phyloP scores from a whole-genome alignment of 1,139 yeast genomes.

The Hansenula lynferdii region DNA sequence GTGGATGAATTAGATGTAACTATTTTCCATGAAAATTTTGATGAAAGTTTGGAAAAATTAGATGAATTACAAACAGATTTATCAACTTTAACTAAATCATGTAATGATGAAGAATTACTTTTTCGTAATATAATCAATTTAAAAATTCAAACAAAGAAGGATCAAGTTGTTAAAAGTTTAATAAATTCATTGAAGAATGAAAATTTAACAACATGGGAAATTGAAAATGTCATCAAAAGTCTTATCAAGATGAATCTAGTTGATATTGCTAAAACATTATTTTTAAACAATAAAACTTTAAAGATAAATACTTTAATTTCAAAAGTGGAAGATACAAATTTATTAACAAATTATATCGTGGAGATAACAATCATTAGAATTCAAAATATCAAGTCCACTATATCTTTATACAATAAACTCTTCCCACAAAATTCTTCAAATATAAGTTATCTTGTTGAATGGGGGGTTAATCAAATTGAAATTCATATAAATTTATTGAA shows the following conservation, averaged over 20 bases:
- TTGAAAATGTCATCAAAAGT: too few relatives aligned
- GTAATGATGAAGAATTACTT: slow-evolving; percentile 33
- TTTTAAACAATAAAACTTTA: slow-evolving; percentile 41
- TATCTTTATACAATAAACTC: slow-evolving; percentile 38
- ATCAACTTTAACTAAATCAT: slow-evolving; percentile 14
- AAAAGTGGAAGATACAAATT: slow-evolving; percentile 32
- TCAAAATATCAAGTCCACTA: slow-evolving; percentile 46
- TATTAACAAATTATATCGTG: slow-evolving; percentile 37
- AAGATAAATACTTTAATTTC: slow-evolving; percentile 40
- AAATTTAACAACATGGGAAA: too few relatives aligned
- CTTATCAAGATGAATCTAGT: slow-evolving; percentile 27
- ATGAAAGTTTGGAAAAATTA: slow-evolving; percentile 49
- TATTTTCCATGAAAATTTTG: slow-evolving; percentile 56
- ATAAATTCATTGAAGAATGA: slow-evolving; percentile 23
- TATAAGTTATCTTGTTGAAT: slow-evolving; percentile 45
- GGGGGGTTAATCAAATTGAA: slow-evolving; percentile 70
- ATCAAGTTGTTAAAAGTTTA: slow-evolving; percentile 29
- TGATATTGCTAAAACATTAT: slow-evolving; percentile 42
- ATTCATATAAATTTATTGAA: slow-evolving; percentile 55
- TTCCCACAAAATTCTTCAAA: slow-evolving; percentile 30
- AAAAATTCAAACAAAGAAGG: slow-evolving; percentile 35
- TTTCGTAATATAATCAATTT: slow-evolving; percentile 35
- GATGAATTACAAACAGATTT: slow-evolving; percentile 34
- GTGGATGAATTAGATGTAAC: slow-evolving; percentile 65
- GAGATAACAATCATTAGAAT: slow-evolving; percentile 59